A percentile compares a stretch with the other conserved stretches of the same genome.
phyloP scores from a whole-genome alignment of 257 asterid genomes.

The Solanum chmielewskii region DNA sequence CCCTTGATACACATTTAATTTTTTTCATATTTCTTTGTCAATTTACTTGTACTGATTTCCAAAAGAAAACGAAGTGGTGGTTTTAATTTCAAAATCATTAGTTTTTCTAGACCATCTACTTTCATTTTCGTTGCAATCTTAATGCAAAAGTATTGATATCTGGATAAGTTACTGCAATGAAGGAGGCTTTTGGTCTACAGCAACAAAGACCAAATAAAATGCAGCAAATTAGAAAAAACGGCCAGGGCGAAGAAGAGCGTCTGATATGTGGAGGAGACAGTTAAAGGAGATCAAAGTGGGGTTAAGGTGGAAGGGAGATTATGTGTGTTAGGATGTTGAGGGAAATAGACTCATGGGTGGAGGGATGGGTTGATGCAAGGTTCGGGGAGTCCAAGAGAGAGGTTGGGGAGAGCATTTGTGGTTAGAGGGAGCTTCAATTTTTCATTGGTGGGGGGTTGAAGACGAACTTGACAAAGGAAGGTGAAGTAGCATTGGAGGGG shows the following conservation, averaged over 20 bases:
- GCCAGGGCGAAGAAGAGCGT: background rate
- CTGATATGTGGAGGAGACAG: background rate
- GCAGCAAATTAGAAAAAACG: background rate
- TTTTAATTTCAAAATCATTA: background rate
- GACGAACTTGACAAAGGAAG: background rate
- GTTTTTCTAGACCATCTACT: background rate
- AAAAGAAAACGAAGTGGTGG: background rate
- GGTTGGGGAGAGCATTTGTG: background rate
- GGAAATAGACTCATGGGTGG: background rate
- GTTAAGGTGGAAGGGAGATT: background rate
- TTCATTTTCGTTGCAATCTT: background rate
- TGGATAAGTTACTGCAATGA: background rate
- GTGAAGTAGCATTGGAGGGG: background rate
- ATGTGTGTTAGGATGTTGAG: background rate
- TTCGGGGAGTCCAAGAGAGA: background rate
- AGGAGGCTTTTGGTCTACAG: background rate
- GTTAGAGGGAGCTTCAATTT: background rate
- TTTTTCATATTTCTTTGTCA: background rate
- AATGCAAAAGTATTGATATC: background rate
- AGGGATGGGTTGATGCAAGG: background rate
- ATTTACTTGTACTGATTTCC: background rate
- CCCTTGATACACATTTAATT: background rate
- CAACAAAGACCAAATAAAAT: background rate
- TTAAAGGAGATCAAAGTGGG: background rate
- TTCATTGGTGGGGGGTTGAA: background rate